Evolutionary conservation across 345 rosid species (phyloP), one percentile per base, ranked within the genome.

Genomic region (Hibiscus syriacus): DNA sequence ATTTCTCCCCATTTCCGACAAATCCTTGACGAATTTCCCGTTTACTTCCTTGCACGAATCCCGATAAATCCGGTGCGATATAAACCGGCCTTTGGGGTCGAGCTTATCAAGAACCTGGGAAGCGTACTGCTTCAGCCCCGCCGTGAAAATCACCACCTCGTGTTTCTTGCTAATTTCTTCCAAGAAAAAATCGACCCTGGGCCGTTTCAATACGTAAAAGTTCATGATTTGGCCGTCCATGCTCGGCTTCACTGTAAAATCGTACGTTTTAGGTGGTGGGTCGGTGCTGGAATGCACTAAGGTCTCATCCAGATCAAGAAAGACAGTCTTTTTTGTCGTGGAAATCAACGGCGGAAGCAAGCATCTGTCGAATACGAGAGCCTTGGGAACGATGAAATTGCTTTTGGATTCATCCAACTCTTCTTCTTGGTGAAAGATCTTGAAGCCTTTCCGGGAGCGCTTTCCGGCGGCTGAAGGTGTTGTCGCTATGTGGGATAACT

Each of bases 241-340:
- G 29, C 19, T 74, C 2, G 96, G 96, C 75, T 74, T 78, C 4
- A 93, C 96, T 0, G 77, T 50, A 74, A 90, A 93, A 79, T 93
- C 91, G 68, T 84, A 82, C 57, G 27, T 73, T 9, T 75, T 65
- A 0, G 89, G 75, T 6, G 96, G 94, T 10, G 87, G 96, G 76
- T 85, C 94, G 4, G 90, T 59, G 22, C 82, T 78, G n/a, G 98
- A 90, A 67, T 93, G 98, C 25, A 90, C 78, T 6, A 90, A 77
- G 0, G 97, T 93, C 74, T 93, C 98, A 59, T 93, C 98, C 1
- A 93, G 94, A 73, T 93, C 98, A 12, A 93, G 84, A 71, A 90
- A 86, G 16, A 89, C 78, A 3, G 97, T 90, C 74, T 68, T 87
- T 66, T 82, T 82, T 30, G 27, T 34, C 0, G 72, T 43, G 0